Conservation (phyloP, 495 filamentous ascomycete genomes). For the Podospora comata region DNA sequence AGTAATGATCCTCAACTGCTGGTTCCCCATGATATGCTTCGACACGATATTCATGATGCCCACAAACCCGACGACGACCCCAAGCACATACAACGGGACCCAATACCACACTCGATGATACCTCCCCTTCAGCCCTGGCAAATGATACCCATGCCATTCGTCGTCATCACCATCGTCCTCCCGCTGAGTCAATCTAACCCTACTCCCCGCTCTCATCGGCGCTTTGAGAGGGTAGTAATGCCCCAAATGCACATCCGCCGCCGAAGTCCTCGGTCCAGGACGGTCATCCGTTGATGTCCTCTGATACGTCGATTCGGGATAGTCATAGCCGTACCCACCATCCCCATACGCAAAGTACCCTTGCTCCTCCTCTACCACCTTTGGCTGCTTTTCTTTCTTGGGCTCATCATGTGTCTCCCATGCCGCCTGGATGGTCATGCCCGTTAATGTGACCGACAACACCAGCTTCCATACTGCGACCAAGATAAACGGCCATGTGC, state of each 20-base stretch:
- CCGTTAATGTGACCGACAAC: conserved; percentile 22
- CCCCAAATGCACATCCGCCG: not conserved
- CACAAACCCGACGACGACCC: conserved; percentile 23
- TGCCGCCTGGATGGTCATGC: conserved; percentile 23
- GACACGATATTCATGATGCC: conserved; percentile 21
- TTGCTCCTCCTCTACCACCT: conserved; percentile 11
- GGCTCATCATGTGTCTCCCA: not conserved
- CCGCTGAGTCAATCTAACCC: not conserved
- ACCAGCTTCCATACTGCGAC: conserved; percentile 35
- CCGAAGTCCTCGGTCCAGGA: not conserved
- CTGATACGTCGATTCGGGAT: not conserved
- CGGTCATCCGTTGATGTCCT: not conserved
- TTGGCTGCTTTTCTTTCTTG: not conserved
- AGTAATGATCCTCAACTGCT: conserved; percentile 22
- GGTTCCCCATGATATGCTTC: conserved; percentile 17
- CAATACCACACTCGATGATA: conserved; percentile 18
- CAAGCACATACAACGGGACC: conserved; percentile 17
- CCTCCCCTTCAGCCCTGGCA: not conserved
- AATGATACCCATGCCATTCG: not conserved
- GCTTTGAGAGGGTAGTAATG: not conserved
- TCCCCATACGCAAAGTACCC: not conserved
- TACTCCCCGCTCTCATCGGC: not conserved
- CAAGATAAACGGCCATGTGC: conserved; percentile 35
- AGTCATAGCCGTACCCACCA: not conserved
- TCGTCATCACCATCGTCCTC: not conserved